Percentiles rank a stretch among this genome's conserved stretches.
Evolutionary conservation across 1,139 yeast genomes (phyloP).

Genomic region (Suhomyces chickasaworum): DNA sequence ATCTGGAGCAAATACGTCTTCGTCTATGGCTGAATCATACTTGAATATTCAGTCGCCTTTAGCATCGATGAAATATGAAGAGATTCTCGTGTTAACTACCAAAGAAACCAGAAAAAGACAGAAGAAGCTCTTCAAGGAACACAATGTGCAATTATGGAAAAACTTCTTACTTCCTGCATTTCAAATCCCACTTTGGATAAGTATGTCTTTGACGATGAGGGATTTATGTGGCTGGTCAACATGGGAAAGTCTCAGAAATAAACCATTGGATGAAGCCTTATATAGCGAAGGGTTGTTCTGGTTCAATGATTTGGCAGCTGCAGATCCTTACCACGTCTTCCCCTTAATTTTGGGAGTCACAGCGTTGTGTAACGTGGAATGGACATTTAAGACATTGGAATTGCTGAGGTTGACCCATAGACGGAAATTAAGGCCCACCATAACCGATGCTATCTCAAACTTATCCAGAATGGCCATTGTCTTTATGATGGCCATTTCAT

Average conservation of each 20-base stretch:
- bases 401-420: constrained; percentile 40
- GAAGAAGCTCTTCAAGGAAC: constrained; percentile 61
- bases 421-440: constrained; percentile 54
- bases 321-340: constrained; percentile 64
- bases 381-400: constrained; percentile 61
- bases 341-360: constrained; percentile 74
- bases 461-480: constrained; percentile 74
- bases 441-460: constrained; percentile 62
- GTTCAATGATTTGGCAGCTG: constrained; percentile 58
- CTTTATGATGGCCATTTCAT: constrained; percentile 78
- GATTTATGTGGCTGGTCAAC: constrained; percentile 74
- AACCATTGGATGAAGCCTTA: constrained; percentile 57
- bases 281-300: constrained; percentile 60
- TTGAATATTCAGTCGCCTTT: constrained; percentile 31
- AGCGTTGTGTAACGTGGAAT: constrained; percentile 77
- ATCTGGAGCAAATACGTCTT: background rate
- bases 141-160: constrained; percentile 80
- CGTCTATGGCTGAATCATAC: constrained; percentile 15
- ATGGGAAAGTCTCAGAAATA: constrained; percentile 46
- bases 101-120: constrained; percentile 81
- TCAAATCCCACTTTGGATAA: constrained; percentile 88
- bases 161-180: constrained; percentile 70
- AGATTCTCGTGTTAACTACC: constrained; percentile 67
- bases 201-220: constrained; percentile 74
- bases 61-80: constrained; percentile 68